Base-by-base conservation (phyloP, 495 filamentous ascomycete species). In the Parathielavia appendiculata region DNA sequence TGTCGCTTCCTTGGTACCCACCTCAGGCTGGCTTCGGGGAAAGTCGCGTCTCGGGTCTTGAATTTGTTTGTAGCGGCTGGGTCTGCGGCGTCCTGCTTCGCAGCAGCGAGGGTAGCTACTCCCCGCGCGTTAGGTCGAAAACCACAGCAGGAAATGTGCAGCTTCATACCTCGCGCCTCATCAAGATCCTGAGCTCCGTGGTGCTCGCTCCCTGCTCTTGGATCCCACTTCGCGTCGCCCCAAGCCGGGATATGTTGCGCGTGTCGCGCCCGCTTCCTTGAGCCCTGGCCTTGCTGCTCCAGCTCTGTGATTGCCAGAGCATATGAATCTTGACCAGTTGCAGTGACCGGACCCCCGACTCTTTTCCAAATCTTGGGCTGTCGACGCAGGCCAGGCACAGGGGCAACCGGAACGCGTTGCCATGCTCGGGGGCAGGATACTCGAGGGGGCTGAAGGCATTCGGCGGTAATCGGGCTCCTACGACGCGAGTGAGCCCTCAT, bases 1-100 rank as follows among this genome's bases (percentile, higher is more conserved):
- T 72, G 64, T n/a, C 70, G 61, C 54, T 72, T 72, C 36, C 65
- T 61, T 4, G 70, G 70, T 10, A 72, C 61, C 56, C 62, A 67
- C 12, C 45, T 59, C 23, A 67, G 34, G 8, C 12, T 14, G 5
- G 64, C 53, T 12, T 69, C 65, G 38, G 63, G 54, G 51, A 64
- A 67, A 39, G 64, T 64, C 6, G 57, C 34, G 26, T 43, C 64
- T 47, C 49, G 60, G 26, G 59, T 17, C 13, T 22, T 47, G 39
- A n/a, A 32, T 3, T 14, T 44, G 32, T 26, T 17, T 20, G 40
- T 17, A 16, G 36, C 9, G 11, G 45, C 52, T 13, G 56, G 5
- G 1, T 47, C 16, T 32, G 36, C 30, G 6, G 40, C 56, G 16
- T 56, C 55, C 16, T 62, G 16, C 13, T 59, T 41, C 39, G 48